Conservation (phyloP, 2,329 filamentous ascomycete genomes). For the Cordyceps sp. region DNA sequence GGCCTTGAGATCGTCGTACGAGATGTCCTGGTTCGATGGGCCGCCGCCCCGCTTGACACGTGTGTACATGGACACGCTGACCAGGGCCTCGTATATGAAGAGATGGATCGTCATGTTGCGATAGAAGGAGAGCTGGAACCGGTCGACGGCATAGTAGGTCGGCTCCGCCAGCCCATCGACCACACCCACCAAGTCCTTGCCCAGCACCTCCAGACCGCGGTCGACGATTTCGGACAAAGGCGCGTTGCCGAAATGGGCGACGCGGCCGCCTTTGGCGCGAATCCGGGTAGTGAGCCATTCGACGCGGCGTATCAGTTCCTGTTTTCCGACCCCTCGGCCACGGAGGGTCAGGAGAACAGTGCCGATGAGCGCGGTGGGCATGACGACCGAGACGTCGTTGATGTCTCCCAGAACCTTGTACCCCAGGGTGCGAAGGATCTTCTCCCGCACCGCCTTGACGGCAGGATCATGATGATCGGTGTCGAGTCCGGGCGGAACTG, state of each 20-base stretch:
- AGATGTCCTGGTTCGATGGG: slow-evolving; percentile 61
- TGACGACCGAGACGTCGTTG: slow-evolving; percentile 89
- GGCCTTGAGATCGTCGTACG: slow-evolving; percentile 52
- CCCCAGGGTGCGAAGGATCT: slow-evolving; percentile 69
- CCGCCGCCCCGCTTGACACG: slow-evolving; percentile 84
- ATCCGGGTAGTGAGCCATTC: slow-evolving; percentile 80
- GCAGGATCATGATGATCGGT: slow-evolving; percentile 29
- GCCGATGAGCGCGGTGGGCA: slow-evolving; percentile 92
- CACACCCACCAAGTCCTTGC: slow-evolving; percentile 71
- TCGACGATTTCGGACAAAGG: slow-evolving; percentile 72
- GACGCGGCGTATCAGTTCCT: slow-evolving; percentile 70
- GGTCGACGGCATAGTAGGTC: slow-evolving; percentile 87
- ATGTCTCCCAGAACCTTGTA: slow-evolving; percentile 90
- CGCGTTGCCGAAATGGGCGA: slow-evolving; percentile 78
- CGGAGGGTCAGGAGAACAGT: slow-evolving; percentile 83
- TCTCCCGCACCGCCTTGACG: slow-evolving; percentile 42
- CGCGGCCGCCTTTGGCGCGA: slow-evolving; percentile 70
- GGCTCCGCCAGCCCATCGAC: slow-evolving; percentile 70
- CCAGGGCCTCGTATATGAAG: slow-evolving; percentile 84
- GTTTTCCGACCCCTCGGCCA: slow-evolving; percentile 77
- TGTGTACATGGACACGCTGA: slow-evolving; percentile 81
- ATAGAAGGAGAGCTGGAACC: slow-evolving; percentile 96
- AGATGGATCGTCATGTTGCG: slow-evolving; percentile 99
- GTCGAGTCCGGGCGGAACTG: slow-evolving; percentile 22
- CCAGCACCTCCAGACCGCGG: slow-evolving; percentile 78